Conservation (phyloP, 2,329 filamentous ascomycete genomes). For the Colletotrichum navitas region DNA sequence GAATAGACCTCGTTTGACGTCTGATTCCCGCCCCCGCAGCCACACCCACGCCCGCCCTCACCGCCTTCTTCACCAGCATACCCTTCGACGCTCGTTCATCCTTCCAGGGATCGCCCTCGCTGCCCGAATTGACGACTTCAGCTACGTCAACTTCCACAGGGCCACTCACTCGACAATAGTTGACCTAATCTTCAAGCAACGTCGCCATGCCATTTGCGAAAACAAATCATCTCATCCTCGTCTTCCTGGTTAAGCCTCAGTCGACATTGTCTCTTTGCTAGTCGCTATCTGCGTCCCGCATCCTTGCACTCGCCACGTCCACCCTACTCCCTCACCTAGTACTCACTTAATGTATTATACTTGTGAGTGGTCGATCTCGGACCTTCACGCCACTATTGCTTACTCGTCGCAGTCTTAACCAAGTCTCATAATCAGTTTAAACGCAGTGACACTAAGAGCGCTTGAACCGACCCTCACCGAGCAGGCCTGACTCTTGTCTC, state of each 20-base stretch:
- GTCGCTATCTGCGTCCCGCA: slow-evolving; percentile 12
- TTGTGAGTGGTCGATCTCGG: slow-evolving; percentile 13
- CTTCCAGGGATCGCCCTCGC: slow-evolving; percentile 39
- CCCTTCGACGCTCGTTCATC: slow-evolving; percentile 41
- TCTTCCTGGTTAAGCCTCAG: slow-evolving; percentile 22
- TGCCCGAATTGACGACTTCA: slow-evolving; percentile 19
- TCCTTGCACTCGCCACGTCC: slow-evolving; percentile 2
- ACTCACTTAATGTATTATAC: slow-evolving; percentile 36
- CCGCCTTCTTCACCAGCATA: slow-evolving; percentile 36
- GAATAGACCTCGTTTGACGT: slow-evolving; percentile 13
- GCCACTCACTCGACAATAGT: slow-evolving; percentile 7
- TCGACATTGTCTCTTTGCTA: slow-evolving; percentile 24
- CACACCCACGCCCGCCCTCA: slow-evolving; percentile 30
- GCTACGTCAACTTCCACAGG: slow-evolving; percentile 19
- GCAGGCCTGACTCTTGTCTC: background rate
- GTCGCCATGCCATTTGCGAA: slow-evolving; percentile 41
- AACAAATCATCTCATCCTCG: slow-evolving; percentile 7
- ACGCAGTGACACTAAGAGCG: background rate
- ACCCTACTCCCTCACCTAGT: background rate
- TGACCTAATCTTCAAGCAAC: background rate
- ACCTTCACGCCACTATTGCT: background rate
- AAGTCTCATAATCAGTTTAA: slow-evolving; percentile 18
- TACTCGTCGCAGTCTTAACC: slow-evolving; percentile 1
- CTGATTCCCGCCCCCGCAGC: slow-evolving; percentile 20
- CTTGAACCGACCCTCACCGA: background rate